Conservation (phyloP, 2,329 filamentous ascomycete genomes). For the Lomentospora prolificans region DNA sequence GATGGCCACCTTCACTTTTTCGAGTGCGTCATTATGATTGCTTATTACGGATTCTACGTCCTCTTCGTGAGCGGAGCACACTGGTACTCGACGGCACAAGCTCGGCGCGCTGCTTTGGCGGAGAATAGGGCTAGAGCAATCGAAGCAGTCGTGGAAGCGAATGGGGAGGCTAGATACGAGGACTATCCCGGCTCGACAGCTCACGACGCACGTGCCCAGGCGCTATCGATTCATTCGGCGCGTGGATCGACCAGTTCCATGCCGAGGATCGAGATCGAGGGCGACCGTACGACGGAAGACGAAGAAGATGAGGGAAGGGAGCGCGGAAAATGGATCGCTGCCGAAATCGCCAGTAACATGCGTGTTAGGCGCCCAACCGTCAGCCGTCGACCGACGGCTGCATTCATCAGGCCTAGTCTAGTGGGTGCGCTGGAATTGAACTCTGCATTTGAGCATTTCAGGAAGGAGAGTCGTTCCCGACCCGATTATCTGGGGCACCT, state of each 20-base stretch:
- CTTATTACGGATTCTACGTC: slow-evolving; percentile 85
- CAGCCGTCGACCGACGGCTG: slow-evolving; percentile 62
- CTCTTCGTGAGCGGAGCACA: slow-evolving; percentile 18
- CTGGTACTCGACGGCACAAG: background rate
- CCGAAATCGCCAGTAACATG: slow-evolving; percentile 90
- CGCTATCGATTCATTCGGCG: slow-evolving; percentile 5
- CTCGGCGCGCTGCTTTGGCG: background rate
- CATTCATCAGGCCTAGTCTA: slow-evolving; percentile 82
- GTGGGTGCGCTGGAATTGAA: slow-evolving; percentile 91
- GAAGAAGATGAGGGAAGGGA: slow-evolving; percentile 30
- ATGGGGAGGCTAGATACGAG: slow-evolving; percentile 3
- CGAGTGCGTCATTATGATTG: slow-evolving; percentile 88
- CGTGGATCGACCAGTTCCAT: background rate
- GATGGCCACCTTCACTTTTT: slow-evolving; percentile 78
- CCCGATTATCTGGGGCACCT: background rate
- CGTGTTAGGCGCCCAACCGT: slow-evolving; percentile 63
- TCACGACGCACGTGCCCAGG: slow-evolving; percentile 14
- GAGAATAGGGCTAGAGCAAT: background rate
- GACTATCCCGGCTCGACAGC: background rate
- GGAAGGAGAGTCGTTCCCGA: slow-evolving; percentile 46
- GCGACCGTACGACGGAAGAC: slow-evolving; percentile 25
- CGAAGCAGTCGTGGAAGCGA: background rate
- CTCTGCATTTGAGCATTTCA: slow-evolving; percentile 77
- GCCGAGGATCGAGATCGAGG: slow-evolving; percentile 33
- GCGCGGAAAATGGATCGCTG: slow-evolving; percentile 57